Evolutionary conservation across 2,329 filamentous ascomycete species (phyloP).

Genomic region (Monosporascus ibericus): DNA sequence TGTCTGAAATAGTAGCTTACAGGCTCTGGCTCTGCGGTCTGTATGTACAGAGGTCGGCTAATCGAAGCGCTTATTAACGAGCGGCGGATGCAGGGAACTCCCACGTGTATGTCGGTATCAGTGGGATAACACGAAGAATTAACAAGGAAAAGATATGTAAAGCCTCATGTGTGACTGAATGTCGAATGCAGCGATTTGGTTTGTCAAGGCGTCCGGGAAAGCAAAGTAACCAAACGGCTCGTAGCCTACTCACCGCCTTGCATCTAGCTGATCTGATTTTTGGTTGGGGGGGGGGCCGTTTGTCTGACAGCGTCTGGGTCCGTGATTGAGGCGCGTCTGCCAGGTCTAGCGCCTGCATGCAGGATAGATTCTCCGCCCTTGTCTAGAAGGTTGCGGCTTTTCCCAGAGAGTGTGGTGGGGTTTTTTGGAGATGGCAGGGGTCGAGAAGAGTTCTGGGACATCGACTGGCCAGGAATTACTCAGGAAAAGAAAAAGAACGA

Average conservation of each 20-base stretch:
- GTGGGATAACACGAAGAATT: too few relatives aligned
- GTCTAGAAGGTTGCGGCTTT: not conserved
- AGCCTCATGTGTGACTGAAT: constrained; percentile 8
- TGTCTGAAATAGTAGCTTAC: too few relatives aligned
- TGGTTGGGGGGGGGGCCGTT: too few relatives aligned
- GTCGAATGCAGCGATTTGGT: constrained; percentile 15
- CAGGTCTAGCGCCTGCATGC: constrained; percentile 17
- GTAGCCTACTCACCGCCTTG: constrained; percentile 30
- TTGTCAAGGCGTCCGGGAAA: constrained; percentile 14
- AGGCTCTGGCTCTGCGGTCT: too few relatives aligned
- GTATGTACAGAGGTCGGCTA: too few relatives aligned
- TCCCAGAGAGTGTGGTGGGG: not conserved
- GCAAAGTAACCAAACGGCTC: constrained; percentile 28
- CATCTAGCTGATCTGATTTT: constrained; percentile 17
- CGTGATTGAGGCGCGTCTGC: constrained; percentile 20
- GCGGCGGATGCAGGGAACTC: too few relatives aligned
- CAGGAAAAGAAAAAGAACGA: not conserved
- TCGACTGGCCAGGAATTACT: not conserved
- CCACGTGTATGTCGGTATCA: too few relatives aligned
- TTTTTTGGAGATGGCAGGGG: not conserved
- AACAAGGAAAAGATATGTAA: not conserved
- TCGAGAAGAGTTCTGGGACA: not conserved
- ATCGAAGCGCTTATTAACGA: too few relatives aligned
- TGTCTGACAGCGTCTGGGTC: constrained; percentile 12
- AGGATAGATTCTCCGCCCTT: constrained; percentile 8